These are phyloP conservation scores for Rhipidocladum racemiflorum DNA, from an alignment of 176 grass and related monocot genomes.

Conservation along the genomic window DNA sequence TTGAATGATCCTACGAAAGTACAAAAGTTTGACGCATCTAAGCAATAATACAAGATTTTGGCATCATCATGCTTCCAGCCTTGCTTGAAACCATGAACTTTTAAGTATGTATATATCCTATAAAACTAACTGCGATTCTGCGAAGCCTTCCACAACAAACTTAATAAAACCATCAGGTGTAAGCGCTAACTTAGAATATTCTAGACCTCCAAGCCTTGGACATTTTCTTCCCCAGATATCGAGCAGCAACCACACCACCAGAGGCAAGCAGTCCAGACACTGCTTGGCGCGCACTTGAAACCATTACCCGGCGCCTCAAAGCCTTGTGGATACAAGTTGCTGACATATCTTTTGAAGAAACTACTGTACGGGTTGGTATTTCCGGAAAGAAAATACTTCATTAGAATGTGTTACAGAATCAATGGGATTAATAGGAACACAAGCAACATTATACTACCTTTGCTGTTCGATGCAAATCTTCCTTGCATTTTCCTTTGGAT, in stretches of 20 bases:
- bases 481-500: conserved; percentile 45
- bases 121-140: background rate
- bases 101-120: background rate
- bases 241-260: conserved; percentile 58
- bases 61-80: background rate
- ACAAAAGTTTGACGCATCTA: background rate
- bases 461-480: conserved; percentile 1
- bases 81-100: background rate
- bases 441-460: conserved; percentile 21
- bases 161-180: background rate
- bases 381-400: conserved; percentile 25
- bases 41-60: background rate
- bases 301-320: conserved; percentile 54
- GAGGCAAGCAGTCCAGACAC: conserved; percentile 61
- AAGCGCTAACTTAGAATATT: background rate
- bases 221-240: conserved; percentile 71
- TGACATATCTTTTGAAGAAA: conserved; percentile 64
- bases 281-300: conserved; percentile 71
- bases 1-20: background rate
- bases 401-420: background rate
- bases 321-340: conserved; percentile 50
- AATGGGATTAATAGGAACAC: background rate
- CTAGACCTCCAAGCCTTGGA: conserved; percentile 76
- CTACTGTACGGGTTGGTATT: conserved; percentile 12
- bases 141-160: no score